Conservation (phyloP, 345 rosid species). For the Pistacia vera region DNA sequence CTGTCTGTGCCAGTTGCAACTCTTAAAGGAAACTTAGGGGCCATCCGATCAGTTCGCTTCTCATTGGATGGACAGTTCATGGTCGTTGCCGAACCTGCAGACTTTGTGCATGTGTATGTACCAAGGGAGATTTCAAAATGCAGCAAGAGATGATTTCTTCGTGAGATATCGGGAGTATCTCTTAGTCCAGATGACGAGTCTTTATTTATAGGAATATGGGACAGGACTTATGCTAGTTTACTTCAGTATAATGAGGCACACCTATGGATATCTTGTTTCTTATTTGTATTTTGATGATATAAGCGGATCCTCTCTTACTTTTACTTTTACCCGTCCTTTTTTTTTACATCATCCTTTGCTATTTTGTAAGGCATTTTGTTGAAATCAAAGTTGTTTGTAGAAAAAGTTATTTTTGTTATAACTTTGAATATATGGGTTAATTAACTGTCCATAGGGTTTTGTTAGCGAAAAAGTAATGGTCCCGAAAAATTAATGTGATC, state of each 20-base stretch:
- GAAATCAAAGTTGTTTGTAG: background rate
- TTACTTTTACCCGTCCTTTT: background rate
- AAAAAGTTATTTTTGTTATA: background rate
- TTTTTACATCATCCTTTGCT: background rate
- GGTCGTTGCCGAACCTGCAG: constrained; percentile 67
- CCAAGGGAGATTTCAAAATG: constrained; percentile 34
- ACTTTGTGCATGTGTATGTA: constrained; percentile 62
- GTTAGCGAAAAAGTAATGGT: too few relatives aligned
- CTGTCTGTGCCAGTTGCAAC: constrained; percentile 38
- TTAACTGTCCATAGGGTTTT: too few relatives aligned
- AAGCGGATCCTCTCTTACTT: background rate
- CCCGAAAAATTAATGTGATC: too few relatives aligned
- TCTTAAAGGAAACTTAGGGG: constrained; percentile 69
- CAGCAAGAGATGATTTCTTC: constrained; percentile 71
- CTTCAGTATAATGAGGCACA: constrained; percentile 48
- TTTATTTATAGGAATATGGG: constrained; percentile 62
- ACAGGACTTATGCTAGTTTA: constrained; percentile 62
- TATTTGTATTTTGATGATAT: constrained; percentile 21
- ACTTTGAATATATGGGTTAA: background rate
- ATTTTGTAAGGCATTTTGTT: background rate
- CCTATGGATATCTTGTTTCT: constrained; percentile 53
- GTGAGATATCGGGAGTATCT: constrained; percentile 68
- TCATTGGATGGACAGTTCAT: constrained; percentile 61
- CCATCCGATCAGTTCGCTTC: constrained; percentile 54
- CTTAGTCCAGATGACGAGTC: constrained; percentile 66